A percentile compares a stretch with the other conserved stretches of the same genome.
Conservation (phyloP, 495 filamentous ascomycete species). For the Penicillium psychrofluorescens region DNA sequence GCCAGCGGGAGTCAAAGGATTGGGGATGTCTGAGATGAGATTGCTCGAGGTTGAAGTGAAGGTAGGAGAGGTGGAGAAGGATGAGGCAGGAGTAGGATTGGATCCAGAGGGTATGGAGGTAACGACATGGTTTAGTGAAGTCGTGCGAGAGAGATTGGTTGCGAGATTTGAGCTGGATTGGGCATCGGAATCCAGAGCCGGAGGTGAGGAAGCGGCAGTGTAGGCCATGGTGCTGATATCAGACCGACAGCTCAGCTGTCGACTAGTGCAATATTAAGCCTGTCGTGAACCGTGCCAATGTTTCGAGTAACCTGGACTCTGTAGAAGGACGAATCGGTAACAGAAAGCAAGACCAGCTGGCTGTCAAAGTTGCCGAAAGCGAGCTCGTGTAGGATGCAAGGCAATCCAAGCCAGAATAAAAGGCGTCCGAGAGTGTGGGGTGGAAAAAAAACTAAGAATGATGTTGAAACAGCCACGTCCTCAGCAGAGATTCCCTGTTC, state of each 20-base stretch:
- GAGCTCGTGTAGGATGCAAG: constrained; percentile 21
- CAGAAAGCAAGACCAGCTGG: constrained; percentile 25
- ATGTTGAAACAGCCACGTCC: constrained; percentile 36
- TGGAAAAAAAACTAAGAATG: constrained; percentile 16
- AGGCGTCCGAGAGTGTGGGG: constrained; percentile 26
- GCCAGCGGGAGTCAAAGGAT: constrained; percentile 39
- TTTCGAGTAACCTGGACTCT: constrained; percentile 41
- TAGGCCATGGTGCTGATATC: constrained; percentile 36
- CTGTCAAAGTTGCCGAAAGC: constrained; percentile 22
- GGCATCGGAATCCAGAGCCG: constrained; percentile 35
- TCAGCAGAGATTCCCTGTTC: constrained; percentile 36
- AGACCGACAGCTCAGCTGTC: constrained; percentile 29
- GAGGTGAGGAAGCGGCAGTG: constrained; percentile 32
- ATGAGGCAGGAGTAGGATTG: constrained; percentile 18
- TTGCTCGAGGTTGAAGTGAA: constrained; percentile 26
- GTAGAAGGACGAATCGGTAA: constrained; percentile 29
- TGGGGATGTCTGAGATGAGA: constrained; percentile 22
- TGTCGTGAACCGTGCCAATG: constrained; percentile 31
- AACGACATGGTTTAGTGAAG: constrained; percentile 33
- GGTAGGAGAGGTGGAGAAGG: constrained; percentile 25
- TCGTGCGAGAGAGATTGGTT: constrained; percentile 26
- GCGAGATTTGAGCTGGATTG: constrained; percentile 36
- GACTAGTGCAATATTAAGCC: constrained; percentile 20
- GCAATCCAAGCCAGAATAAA: constrained; percentile 30
- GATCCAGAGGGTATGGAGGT: constrained; percentile 22